Base-by-base conservation (phyloP, 2,329 filamentous ascomycete species). In the Penicillium sp. region DNA sequence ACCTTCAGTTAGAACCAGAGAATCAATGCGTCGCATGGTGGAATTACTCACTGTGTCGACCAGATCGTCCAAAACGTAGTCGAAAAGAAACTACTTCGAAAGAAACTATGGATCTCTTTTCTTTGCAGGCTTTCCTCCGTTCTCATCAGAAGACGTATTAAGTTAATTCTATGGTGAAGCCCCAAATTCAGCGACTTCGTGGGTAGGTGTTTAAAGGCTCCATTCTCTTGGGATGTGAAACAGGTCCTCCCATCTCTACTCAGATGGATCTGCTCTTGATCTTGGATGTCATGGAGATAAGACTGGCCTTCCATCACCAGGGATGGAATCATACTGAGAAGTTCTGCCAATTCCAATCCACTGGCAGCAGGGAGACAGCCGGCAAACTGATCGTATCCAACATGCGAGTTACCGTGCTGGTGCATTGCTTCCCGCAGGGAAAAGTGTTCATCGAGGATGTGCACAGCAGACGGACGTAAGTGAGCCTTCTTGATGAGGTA, bases 361-460 rank as follows among this genome's bases (percentile, higher is more conserved):
- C 19, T 22, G 5, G 19, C 19, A 3, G 53, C 51, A 19, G 56
- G 56, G 9, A 58, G 35, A 25, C 56, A 58, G 10, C 50, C 54
- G 3, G 54, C 51, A 36, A 58, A 56, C 35, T 58, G 56, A 34
- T 58, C 56, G 29, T 58, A 58, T 35, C 56, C 56, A 5, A 6
- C 29, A 6, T 11, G 9, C 6, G 39, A 6, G 14, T 53, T 36
- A 28, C 56, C 54, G 11, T 19, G 34, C 8, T 53, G 16, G 28
- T 58, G 51, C 14, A 54, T 4, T 12, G 35, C 31, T 19, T 50
- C 19, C n/a, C 39, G 45, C 11, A 55, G 22, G 18, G 55, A 53
- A 6, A 37, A n/a, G 27, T 43, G 46, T 3, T 19, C 29, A 34
- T 51, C 38, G 14, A 51, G 34, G 13, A 51, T 12, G 31, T 51